Evolutionary conservation across 176 grass and related monocot species (phyloP).

Genomic region (Cenchrus americanus): DNA sequence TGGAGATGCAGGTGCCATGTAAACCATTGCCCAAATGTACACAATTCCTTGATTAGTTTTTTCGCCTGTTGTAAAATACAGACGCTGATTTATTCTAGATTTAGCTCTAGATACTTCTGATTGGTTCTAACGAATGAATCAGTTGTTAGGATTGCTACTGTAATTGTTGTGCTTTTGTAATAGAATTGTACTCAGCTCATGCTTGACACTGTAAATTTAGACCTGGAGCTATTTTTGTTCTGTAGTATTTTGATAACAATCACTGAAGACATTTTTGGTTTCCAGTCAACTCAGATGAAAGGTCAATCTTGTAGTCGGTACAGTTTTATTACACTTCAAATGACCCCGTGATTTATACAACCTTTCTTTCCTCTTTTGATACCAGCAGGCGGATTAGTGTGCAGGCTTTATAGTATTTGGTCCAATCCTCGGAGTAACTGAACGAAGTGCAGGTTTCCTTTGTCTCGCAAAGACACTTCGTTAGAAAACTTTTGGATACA

Average conservation of each 20-base stretch:
- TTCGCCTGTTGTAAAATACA: slow-evolving; percentile 34
- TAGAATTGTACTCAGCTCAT: slow-evolving; percentile 18
- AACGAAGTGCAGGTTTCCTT: too few relatives aligned
- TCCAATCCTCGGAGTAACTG: too few relatives aligned
- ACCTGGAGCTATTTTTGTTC: slow-evolving; percentile 13
- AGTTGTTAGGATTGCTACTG: not conserved
- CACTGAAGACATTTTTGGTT: not conserved
- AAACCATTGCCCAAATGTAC: slow-evolving; percentile 36
- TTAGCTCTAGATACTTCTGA: slow-evolving; percentile 36
- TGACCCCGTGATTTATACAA: too few relatives aligned
- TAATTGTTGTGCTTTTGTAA: slow-evolving; percentile 26
- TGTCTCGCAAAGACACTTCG: too few relatives aligned
- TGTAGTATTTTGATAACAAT: not conserved
- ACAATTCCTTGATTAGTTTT: slow-evolving; percentile 17
- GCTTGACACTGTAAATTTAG: slow-evolving; percentile 27
- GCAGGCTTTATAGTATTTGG: too few relatives aligned
- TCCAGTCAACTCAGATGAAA: not conserved
- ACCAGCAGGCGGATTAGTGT: too few relatives aligned
- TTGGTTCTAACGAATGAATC: slow-evolving; percentile 25
- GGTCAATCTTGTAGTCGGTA: too few relatives aligned
- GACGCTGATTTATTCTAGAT: slow-evolving; percentile 36
- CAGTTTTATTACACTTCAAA: too few relatives aligned
- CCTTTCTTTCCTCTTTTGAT: too few relatives aligned
- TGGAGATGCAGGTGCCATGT: slow-evolving; percentile 36
- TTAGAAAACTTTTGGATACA: too few relatives aligned